Evolutionary conservation across 805 yeast genomes (phyloP), one percentile per base, ranked within the genome.

Genomic region (Suhomyces prunicola): DNA sequence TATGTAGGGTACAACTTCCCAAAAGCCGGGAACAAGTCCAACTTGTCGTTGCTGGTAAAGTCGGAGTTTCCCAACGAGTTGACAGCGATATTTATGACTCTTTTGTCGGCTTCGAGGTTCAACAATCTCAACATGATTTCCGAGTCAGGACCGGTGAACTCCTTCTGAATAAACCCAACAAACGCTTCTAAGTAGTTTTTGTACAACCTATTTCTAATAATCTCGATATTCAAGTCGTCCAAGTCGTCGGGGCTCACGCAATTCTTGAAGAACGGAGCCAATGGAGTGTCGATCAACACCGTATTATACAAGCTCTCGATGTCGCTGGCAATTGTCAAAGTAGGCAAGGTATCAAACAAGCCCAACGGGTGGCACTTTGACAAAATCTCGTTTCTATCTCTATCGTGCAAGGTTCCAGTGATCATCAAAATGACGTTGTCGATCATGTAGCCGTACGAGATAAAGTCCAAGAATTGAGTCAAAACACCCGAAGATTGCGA

Each of bases 281-380:
- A 81, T 5, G 99, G 99, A 6, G 99, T 94, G 72, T 94, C 99
- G 51, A 94, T 87, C 54, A 94, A 77, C 12, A 94, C 99, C 1
- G 96, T 88, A 63, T 87, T 87, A 74, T 93, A 94, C 62, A 94
- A 79, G n/a, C 94, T 84, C 63, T 91, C 97, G 53, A 93, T 84
- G 70, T 93, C 98, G 2, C 97, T 90, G 47, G 98, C 97, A 48
- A 93, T 94, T 13, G 94, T 83, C 54, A 94, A 79, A 0, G 98
- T 93, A 35, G 99, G 99, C 60, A 94, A 82, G 6, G 98, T 93
- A 62, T 94, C 99, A 65, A 94, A 94, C 97, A 97, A 92, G 45
- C 99, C 99, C 61, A 94, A 78, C 0, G 99, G 99, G 68, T 94
- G 96, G 69, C 97, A 91, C 67, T 97, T 85, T 54, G 85, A 84